These are phyloP conservation scores for Mycena latifolia DNA, from an alignment of 768 basidiomycete species.

Conservation along the genomic window DNA sequence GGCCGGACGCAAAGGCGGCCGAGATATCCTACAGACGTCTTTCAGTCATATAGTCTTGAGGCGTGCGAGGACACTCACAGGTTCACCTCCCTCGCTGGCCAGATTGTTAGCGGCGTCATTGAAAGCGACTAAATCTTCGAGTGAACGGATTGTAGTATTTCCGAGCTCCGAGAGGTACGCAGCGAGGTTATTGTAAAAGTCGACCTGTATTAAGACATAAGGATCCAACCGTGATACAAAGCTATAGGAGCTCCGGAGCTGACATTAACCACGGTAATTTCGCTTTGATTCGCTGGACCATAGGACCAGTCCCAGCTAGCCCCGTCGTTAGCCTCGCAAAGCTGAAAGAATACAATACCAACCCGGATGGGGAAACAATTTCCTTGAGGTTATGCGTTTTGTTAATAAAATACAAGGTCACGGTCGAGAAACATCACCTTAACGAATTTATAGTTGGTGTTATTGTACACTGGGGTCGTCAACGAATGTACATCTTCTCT, in stretches of 20 bases:
- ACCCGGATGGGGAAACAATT: conserved; percentile 37
- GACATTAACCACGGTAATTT: conserved; percentile 35
- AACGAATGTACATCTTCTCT: neutral
- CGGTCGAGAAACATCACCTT: conserved; percentile 6
- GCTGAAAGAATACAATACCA: neutral
- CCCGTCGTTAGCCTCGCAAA: neutral
- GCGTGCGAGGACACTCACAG: conserved; percentile 2
- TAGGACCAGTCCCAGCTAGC: conserved; percentile 35
- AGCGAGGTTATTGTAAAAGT: conserved; percentile 34
- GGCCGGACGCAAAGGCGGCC: conserved; percentile 33
- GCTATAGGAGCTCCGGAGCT: neutral
- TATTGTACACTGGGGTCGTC: conserved; percentile 30
- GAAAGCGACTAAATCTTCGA: conserved; percentile 36
- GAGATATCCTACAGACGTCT: conserved; percentile 17
- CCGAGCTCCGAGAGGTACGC: conserved; percentile 36
- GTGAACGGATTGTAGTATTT: conserved; percentile 35
- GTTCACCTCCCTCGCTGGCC: conserved; percentile 30
- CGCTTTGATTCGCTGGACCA: conserved; percentile 33
- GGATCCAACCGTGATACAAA: too few species aligned
- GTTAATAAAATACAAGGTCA: neutral
- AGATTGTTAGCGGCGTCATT: conserved; percentile 32
- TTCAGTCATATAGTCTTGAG: neutral
- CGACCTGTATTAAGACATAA: conserved; percentile 14
- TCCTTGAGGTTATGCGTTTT: conserved; percentile 18
- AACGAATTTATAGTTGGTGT: conserved; percentile 35